phyloP scores from a whole-genome alignment of 1,139 yeast genomes.

The Scheffersomyces segobiensis region DNA sequence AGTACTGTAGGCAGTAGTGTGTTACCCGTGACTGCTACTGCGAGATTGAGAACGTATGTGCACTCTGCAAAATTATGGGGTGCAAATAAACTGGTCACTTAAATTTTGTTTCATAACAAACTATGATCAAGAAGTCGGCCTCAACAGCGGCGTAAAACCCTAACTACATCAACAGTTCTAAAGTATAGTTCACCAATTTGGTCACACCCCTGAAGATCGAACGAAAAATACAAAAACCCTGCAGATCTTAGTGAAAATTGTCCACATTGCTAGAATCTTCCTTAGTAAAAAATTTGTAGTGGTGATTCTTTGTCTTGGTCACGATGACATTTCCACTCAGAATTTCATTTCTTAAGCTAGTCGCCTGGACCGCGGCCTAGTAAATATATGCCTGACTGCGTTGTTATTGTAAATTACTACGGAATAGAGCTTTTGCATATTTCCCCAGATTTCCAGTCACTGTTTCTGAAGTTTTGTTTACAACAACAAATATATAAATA shows the following conservation, averaged over 20 bases:
- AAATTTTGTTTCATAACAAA: background rate
- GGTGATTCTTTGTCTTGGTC: background rate
- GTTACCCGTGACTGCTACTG: slow-evolving; percentile 1
- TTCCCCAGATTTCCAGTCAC: background rate
- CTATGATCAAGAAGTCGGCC: background rate
- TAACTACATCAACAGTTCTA: background rate
- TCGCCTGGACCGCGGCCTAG: background rate
- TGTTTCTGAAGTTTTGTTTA: background rate
- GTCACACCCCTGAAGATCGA: background rate
- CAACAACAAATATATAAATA: background rate
- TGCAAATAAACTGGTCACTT: background rate
- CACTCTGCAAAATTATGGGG: background rate
- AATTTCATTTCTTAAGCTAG: background rate
- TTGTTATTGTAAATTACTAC: background rate
- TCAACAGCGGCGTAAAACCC: background rate
- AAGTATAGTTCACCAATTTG: background rate
- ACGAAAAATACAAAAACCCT: background rate
- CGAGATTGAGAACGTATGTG: background rate
- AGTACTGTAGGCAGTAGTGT: background rate
- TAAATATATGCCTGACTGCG: background rate
- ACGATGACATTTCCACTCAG: background rate
- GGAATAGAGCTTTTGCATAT: background rate
- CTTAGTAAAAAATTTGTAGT: background rate
- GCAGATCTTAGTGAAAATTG: background rate
- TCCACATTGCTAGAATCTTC: background rate